Conservation (phyloP, 352 stramenopile species). For the Pythium volutum region DNA sequence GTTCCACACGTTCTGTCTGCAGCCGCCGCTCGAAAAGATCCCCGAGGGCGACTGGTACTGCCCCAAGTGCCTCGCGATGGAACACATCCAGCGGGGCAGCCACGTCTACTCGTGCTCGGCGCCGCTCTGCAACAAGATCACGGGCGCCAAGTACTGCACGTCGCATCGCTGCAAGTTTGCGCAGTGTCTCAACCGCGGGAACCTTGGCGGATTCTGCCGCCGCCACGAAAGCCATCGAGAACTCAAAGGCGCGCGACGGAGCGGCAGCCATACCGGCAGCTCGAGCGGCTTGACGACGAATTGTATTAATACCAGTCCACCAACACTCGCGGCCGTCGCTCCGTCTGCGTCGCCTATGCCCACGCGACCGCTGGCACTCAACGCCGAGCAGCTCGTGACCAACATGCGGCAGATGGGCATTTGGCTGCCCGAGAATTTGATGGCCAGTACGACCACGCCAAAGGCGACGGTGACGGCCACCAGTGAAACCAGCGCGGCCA, state of each 20-base stretch:
- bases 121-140: constrained; percentile 36
- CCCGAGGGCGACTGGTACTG: constrained; percentile 51
- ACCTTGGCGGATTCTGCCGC: constrained; percentile 31
- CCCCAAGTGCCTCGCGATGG: constrained; percentile 30
- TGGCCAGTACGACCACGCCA: not conserved
- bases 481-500: not conserved
- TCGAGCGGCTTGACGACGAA: not conserved
- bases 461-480: too few relatives aligned
- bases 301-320: not conserved
- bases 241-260: not conserved
- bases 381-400: constrained; percentile 18
- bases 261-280: not conserved
- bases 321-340: not conserved
- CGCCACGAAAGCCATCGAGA: constrained; percentile 27
- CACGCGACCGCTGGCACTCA: not conserved
- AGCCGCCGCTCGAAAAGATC: constrained; percentile 41
- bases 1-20: constrained; percentile 50
- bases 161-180: constrained; percentile 32
- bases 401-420: constrained; percentile 31
- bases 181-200: constrained; percentile 30
- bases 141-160: constrained; percentile 35
- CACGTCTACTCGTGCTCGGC: constrained; percentile 39
- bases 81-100: constrained; percentile 22
- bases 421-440: constrained; percentile 20
- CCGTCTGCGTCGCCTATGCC: not conserved